These are phyloP conservation scores for Fusarium sp. DNA, from an alignment of 2,329 filamentous ascomycete genomes.

Conservation along the genomic window DNA sequence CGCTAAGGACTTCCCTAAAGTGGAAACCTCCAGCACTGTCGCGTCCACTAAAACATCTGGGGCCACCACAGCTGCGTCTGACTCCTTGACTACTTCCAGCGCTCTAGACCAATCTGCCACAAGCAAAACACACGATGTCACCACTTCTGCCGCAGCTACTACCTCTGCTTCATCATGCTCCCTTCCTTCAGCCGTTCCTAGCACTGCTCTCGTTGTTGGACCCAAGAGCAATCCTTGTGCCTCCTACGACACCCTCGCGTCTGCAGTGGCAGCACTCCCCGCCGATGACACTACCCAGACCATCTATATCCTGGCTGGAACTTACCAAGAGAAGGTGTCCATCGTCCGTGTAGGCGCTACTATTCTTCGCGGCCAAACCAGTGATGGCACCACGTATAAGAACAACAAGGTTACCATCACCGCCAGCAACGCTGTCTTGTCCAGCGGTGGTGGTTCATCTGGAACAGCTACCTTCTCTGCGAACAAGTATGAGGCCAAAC, in stretches of 20 bases:
- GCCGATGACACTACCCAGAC: conserved; percentile 54
- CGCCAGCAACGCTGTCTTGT: conserved; percentile 28
- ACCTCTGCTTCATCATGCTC: conserved; percentile 5
- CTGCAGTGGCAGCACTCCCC: conserved; percentile 52
- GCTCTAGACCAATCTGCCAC: neutral
- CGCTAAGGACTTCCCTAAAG: conserved; percentile 20
- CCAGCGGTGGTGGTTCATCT: conserved; percentile 30
- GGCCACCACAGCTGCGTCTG: neutral
- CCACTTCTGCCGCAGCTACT: conserved; percentile 13
- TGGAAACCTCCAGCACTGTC: neutral
- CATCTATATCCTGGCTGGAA: conserved; percentile 60
- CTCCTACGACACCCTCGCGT: conserved; percentile 59
- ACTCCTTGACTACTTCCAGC: neutral
- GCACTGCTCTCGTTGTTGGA: conserved; percentile 56
- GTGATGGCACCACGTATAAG: conserved; percentile 57
- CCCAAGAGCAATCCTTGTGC: conserved; percentile 55
- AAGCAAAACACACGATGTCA: neutral
- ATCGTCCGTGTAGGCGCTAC: conserved; percentile 57
- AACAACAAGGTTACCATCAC: conserved; percentile 69
- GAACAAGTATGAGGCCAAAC: conserved; percentile 49
- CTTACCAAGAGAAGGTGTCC: conserved; percentile 58
- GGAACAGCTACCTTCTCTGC: conserved; percentile 46
- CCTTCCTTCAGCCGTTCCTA: conserved; percentile 41
- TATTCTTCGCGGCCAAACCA: conserved; percentile 63
- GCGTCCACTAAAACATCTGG: neutral